Base-by-base conservation (phyloP, 2,329 filamentous ascomycete genomes). In the Chaetomium globosum region DNA sequence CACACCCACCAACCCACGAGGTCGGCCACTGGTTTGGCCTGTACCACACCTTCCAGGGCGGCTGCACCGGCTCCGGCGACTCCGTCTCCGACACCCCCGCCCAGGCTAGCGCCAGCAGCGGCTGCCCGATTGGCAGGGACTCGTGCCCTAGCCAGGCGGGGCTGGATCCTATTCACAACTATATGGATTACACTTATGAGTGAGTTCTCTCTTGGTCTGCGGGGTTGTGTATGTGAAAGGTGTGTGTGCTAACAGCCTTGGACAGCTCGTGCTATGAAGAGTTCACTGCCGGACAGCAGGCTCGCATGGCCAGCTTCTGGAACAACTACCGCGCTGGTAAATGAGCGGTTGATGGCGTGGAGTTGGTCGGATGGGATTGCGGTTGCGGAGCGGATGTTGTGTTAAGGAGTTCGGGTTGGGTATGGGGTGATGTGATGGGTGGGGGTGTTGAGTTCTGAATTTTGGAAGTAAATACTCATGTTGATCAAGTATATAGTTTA, bases 11-110 rank as follows among this genome's bases (percentile, higher is more conserved):
- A 75, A 75, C 75, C 33, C 78, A 80, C 71, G 79, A 81, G 72
- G 71, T 77, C 28, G 79, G 79, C 5, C 79, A 81, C 70, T 81
- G 78, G 79, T 76, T 81, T 64, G 78, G 79, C 57, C 74, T 81
- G 21, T 76, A 76, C 69, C 79, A 81, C 69, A 80, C 78, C 62
- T 81, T 81, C 74, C 74, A 80, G 69, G 79, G 77, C 48, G 75
- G 74, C 54, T 80, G 78, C 70, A 72, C 71, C 36, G 74, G 75
- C 13, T 43, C 49, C 31, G 78, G 78, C n/a, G 79, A 81, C 68
- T 71, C 66, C 31, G 73, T 81, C 21, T 65, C 73, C 48, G 79
- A 81, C 61, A 81, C 79, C 16, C 78, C 79, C 4, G 74, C 76
- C 28, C 75, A 80, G 70, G 68, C 72, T 21, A 73, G 67, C 43